Evolutionary conservation across 345 rosid species (phyloP).

Genomic region (Citrus inodora): DNA sequence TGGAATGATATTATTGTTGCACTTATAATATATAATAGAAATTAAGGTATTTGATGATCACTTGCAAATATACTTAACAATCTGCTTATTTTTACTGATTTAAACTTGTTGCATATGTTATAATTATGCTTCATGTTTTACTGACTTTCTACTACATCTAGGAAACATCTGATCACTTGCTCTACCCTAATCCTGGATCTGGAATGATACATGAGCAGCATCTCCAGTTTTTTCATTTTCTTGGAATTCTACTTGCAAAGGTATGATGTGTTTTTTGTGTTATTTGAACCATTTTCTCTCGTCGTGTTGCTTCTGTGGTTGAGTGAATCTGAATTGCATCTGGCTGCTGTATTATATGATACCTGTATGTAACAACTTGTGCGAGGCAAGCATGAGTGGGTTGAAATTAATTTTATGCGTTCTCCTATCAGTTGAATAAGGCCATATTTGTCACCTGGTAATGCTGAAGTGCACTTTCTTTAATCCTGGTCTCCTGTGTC

Average conservation of each 20-base stretch:
- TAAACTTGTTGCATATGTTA: background rate
- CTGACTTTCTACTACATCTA: conserved; percentile 29
- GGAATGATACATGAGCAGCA: conserved; percentile 96
- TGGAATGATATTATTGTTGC: background rate
- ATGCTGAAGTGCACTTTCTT: background rate
- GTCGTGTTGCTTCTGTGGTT: background rate
- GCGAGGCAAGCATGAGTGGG: background rate
- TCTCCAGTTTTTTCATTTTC: conserved; percentile 93
- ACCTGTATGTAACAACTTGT: background rate
- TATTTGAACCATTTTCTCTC: background rate
- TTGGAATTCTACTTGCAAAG: conserved; percentile 90
- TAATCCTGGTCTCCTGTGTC: background rate
- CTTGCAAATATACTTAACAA: too few species aligned
- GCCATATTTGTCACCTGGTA: background rate
- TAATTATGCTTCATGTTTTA: background rate
- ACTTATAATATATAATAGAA: background rate
- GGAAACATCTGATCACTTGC: conserved; percentile 97
- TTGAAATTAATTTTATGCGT: background rate
- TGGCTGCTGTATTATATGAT: background rate
- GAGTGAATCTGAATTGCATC: background rate
- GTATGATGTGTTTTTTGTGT: conserved; percentile 31
- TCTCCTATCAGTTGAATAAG: background rate
- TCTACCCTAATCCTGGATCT: conserved; percentile 98
- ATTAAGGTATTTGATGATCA: background rate
- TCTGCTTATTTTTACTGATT: background rate